Evolutionary conservation across 495 filamentous ascomycete genomes (phyloP).

Genomic region (Umbilicaria muhlenbergii): DNA sequence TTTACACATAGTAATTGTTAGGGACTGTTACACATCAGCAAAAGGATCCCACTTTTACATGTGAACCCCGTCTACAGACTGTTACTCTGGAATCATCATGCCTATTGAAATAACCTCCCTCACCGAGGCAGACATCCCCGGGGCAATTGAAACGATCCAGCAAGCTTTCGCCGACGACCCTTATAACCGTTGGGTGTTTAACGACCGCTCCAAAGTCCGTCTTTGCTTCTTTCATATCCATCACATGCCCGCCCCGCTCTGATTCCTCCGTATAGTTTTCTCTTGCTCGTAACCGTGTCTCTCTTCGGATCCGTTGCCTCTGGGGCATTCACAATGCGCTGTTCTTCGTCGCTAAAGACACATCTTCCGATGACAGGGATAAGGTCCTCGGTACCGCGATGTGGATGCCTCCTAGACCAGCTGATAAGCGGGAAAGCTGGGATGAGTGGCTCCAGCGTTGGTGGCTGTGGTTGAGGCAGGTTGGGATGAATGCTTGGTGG

Average conservation of each 20-base stretch:
- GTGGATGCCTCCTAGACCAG: constrained; percentile 40
- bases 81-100: constrained; percentile 20
- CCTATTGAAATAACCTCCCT: constrained; percentile 39
- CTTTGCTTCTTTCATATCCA: neutral
- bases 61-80: too few relatives aligned
- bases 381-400: constrained; percentile 45
- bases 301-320: constrained; percentile 43
- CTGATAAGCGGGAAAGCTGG: constrained; percentile 31
- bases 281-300: constrained; percentile 39
- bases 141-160: constrained; percentile 39
- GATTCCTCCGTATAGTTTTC: constrained; percentile 27
- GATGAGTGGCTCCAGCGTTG: constrained; percentile 38
- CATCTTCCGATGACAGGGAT: neutral
- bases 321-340: constrained; percentile 48
- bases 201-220: constrained; percentile 32
- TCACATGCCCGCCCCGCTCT: constrained; percentile 1
- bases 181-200: constrained; percentile 46
- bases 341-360: constrained; percentile 47
- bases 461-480: constrained; percentile 42
- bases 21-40: too few relatives aligned
- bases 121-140: constrained; percentile 41
- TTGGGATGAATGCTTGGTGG: constrained; percentile 44
- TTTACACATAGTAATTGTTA: too few relatives aligned
- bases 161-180: constrained; percentile 50
- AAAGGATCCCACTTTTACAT: too few relatives aligned